Conservation (phyloP, 352 stramenopile genomes). For the Phytophthora vignae region DNA sequence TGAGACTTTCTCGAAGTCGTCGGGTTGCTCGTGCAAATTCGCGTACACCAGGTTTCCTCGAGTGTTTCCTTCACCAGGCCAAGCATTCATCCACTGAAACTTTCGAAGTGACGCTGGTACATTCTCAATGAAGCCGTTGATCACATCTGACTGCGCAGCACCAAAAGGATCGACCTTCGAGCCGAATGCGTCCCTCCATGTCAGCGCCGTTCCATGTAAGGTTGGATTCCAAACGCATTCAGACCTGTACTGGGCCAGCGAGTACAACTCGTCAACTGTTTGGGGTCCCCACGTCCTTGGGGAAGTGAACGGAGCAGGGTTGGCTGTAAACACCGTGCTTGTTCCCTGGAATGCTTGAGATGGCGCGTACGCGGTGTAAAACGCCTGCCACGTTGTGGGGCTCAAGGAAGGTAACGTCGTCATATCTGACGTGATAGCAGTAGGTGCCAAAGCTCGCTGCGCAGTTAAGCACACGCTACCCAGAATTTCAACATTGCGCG, state of each 20-base stretch:
- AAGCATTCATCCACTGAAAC: conserved; percentile 54
- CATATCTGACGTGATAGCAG: conserved; percentile 10
- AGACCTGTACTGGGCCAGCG: conserved; percentile 18
- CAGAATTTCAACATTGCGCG: conserved; percentile 47
- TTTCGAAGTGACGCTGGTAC: conserved; percentile 27
- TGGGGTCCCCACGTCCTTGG: conserved; percentile 21
- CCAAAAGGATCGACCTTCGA: conserved; percentile 50
- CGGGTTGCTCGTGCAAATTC: conserved; percentile 25
- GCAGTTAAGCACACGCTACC: conserved; percentile 45
- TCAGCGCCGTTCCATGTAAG: conserved; percentile 27
- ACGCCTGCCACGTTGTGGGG: conserved; percentile 30
- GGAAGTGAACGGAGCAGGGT: conserved; percentile 20
- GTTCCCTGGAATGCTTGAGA: conserved; percentile 3
- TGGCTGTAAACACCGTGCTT: conserved; percentile 25
- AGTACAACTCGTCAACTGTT: conserved; percentile 27
- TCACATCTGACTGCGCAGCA: conserved; percentile 27
- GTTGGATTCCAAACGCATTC: conserved; percentile 58
- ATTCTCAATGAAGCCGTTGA: conserved; percentile 45
- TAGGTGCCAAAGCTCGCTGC: conserved; percentile 42
- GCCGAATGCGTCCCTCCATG: conserved; percentile 38
- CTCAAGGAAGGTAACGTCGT: conserved; percentile 5
- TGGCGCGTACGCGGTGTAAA: conserved; percentile 22
- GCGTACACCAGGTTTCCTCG: conserved; percentile 63
- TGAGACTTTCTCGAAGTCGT: conserved; percentile 35
- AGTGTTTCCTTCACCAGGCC: conserved; percentile 38